Percentiles rank a stretch among this genome's conserved stretches.
Evolutionary conservation across 129 eudicot genomes (phyloP).

Genomic region (Mikania micrantha): DNA sequence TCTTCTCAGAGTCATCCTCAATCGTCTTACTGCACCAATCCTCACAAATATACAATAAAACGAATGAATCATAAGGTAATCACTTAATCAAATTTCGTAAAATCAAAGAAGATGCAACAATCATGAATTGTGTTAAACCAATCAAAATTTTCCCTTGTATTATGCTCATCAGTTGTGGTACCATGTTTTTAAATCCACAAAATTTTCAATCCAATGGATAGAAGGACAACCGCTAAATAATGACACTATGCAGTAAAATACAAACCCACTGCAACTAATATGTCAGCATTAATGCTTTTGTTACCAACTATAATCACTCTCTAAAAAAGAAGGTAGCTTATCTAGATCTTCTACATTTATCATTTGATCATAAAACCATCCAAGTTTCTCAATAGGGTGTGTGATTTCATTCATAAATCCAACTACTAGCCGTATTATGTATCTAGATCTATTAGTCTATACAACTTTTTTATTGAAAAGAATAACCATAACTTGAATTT

Average conservation of each 20-base stretch:
- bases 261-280: slow-evolving; percentile 13
- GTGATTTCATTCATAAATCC: slow-evolving; percentile 5
- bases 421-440: slow-evolving; percentile 11
- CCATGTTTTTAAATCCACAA: slow-evolving; percentile 3
- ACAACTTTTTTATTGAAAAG: background rate
- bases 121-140: background rate
- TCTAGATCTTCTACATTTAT: slow-evolving; percentile 6
- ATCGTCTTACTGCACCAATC: slow-evolving; percentile 17
- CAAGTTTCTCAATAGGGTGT: background rate
- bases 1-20: slow-evolving; percentile 51
- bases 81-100: background rate
- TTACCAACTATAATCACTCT: background rate
- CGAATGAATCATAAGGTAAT: background rate
- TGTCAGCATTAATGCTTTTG: slow-evolving; percentile 20
- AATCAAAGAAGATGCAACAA: background rate
- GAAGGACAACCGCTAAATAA: slow-evolving; percentile 3
- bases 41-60: background rate
- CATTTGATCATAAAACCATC: background rate
- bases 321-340: slow-evolving; percentile 6
- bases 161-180: background rate
- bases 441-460: slow-evolving; percentile 4
- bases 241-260: background rate
- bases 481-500: background rate
- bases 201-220: background rate
- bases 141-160: background rate